phyloP scores from a whole-genome alignment of 75 land plant genomes.

The Selaginella tamariscina region DNA sequence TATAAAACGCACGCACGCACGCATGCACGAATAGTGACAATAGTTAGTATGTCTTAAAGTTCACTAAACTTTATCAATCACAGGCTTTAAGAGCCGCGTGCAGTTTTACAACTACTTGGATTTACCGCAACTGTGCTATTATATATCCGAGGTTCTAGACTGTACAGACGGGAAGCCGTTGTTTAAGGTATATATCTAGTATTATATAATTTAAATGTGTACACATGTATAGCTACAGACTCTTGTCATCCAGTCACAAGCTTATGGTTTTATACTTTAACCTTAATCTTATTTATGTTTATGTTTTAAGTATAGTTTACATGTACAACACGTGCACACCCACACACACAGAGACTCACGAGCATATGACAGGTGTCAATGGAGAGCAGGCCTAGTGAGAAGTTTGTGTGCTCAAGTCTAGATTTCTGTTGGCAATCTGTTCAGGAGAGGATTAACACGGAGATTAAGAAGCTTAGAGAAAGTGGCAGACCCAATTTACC shows the following conservation, averaged over 20 bases:
- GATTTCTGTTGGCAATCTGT: constrained; percentile 88
- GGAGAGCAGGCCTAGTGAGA: constrained; percentile 57
- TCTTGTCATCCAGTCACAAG: constrained; percentile 4
- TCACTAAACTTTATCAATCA: constrained; percentile 7
- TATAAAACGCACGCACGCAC: constrained; percentile 17
- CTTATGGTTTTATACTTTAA: constrained; percentile 14
- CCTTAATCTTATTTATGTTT: no score
- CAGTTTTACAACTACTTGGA: constrained; percentile 51
- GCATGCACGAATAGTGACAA: background rate
- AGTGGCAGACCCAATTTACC: constrained; percentile 45
- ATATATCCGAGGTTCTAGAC: constrained; percentile 78
- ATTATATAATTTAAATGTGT: background rate
- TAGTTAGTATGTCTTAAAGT: background rate
- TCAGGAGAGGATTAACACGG: constrained; percentile 68
- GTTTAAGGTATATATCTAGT: constrained; percentile 50
- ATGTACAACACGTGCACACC: no score
- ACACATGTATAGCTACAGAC: background rate
- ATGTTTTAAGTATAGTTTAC: no score
- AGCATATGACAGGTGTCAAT: constrained; percentile 58
- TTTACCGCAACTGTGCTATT: constrained; percentile 53
- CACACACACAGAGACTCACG: no score
- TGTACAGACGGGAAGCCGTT: constrained; percentile 46
- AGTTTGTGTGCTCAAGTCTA: constrained; percentile 51
- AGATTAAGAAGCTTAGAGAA: constrained; percentile 43
- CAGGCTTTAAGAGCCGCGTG: constrained; percentile 82